phyloP scores from a whole-genome alignment of 2,329 filamentous ascomycete genomes.

The Pseudocercospora musae region DNA sequence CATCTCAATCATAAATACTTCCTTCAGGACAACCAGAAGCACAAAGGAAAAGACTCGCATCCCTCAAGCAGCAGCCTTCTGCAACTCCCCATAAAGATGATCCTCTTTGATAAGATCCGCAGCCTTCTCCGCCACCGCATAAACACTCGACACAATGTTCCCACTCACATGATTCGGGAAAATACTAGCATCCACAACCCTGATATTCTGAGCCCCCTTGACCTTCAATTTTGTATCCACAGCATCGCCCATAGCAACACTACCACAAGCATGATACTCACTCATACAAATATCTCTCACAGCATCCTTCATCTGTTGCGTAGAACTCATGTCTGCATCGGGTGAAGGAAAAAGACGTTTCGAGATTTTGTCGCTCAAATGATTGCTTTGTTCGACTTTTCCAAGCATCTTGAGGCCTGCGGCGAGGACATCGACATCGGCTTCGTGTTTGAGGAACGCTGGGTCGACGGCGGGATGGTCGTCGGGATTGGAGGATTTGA shows the following conservation, averaged over 20 bases:
- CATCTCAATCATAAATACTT: background rate
- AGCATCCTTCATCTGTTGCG: slow-evolving; percentile 26
- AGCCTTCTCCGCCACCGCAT: slow-evolving; percentile 34
- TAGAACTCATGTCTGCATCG: slow-evolving; percentile 25
- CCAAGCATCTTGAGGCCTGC: slow-evolving; percentile 39
- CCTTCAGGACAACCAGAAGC: no score
- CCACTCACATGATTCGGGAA: slow-evolving; percentile 34
- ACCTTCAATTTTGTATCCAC: slow-evolving; percentile 39
- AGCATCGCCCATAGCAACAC: slow-evolving; percentile 43
- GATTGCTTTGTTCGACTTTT: slow-evolving; percentile 42
- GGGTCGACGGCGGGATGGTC: slow-evolving; percentile 28
- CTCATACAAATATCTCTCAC: slow-evolving; percentile 27
- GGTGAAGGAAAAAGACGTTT: slow-evolving; percentile 34
- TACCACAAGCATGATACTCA: slow-evolving; percentile 41
- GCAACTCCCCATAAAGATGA: slow-evolving; percentile 21
- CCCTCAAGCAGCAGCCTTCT: slow-evolving; percentile 1
- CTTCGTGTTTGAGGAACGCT: slow-evolving; percentile 40
- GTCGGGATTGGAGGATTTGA: slow-evolving; percentile 28
- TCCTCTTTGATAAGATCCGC: slow-evolving; percentile 36
- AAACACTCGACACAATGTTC: slow-evolving; percentile 31
- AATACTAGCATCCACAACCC: slow-evolving; percentile 38
- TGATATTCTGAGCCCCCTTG: slow-evolving; percentile 37
- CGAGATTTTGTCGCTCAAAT: slow-evolving; percentile 42
- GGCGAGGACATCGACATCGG: slow-evolving; percentile 44
- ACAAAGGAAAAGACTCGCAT: no score